A percentile compares a stretch with the other conserved stretches of the same genome.
These are phyloP conservation scores for Apophysomyces sp. DNA, from an alignment of 371 early-diverging fungal genomes.

Conservation along the genomic window DNA sequence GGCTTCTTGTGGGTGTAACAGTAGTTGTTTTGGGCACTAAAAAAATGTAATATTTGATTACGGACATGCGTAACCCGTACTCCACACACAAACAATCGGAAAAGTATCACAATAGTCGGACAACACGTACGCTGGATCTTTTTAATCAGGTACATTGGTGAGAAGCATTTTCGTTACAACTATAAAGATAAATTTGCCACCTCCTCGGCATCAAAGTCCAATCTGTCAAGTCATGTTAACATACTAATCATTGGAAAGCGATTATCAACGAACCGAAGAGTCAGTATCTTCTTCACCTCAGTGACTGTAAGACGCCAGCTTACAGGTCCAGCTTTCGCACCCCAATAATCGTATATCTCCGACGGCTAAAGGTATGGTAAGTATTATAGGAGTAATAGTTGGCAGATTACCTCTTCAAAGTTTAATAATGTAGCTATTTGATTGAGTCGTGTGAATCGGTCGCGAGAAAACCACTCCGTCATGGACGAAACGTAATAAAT, in stretches of 20 bases:
- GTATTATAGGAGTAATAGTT: neutral
- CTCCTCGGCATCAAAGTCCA: slow-evolving; percentile 50
- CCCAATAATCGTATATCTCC: slow-evolving; percentile 76
- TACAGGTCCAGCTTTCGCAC: slow-evolving; percentile 43
- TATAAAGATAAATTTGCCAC: slow-evolving; percentile 42
- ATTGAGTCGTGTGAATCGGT: slow-evolving; percentile 74
- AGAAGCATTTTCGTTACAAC: neutral
- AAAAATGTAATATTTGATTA: no score
- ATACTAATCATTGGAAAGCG: neutral
- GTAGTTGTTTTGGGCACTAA: no score
- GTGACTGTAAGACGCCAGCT: slow-evolving; percentile 40
- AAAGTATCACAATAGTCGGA: no score
- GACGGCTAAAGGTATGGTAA: slow-evolving; percentile 36
- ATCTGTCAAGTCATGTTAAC: slow-evolving; percentile 19
- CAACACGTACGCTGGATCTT: neutral
- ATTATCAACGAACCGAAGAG: slow-evolving; percentile 39
- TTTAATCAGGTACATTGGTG: no score
- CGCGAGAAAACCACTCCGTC: slow-evolving; percentile 68
- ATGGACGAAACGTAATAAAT: slow-evolving; percentile 66
- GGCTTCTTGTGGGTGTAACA: no score
- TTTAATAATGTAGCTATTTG: slow-evolving; percentile 83
- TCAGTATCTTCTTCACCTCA: slow-evolving; percentile 62
- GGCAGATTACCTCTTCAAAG: slow-evolving; percentile 62
- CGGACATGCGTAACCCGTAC: no score
- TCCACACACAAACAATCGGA: no score